These are phyloP conservation scores for Vaccinium darrowii DNA, from an alignment of 148 eudicot species.

Conservation along the genomic window DNA sequence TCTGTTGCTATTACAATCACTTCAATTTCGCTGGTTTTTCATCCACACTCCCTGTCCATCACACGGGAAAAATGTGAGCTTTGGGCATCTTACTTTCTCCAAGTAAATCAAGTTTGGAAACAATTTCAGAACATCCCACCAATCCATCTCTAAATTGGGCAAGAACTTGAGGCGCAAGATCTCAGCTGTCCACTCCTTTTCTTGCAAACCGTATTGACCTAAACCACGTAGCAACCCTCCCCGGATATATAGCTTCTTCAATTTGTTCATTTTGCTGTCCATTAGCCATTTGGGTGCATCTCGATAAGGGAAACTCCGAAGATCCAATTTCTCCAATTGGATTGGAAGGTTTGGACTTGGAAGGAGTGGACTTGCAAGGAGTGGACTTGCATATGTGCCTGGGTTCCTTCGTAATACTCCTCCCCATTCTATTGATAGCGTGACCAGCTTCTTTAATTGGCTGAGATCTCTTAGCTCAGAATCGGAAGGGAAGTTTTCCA, in stretches of 20 bases:
- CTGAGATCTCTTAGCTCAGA: neutral
- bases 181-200: conserved; percentile 22
- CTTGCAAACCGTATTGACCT: neutral
- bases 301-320: conserved; percentile 17
- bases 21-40: neutral
- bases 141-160: conserved; percentile 18
- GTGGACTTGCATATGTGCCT: too few species aligned
- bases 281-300: conserved; percentile 19
- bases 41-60: conserved; percentile 40
- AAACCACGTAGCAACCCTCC: conserved; percentile 32
- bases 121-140: conserved; percentile 12
- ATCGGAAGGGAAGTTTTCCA: conserved; percentile 12
- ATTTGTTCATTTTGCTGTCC: conserved; percentile 4
- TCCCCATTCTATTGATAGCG: conserved; percentile 26
- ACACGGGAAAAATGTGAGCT: conserved; percentile 33
- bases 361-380: too few species aligned
- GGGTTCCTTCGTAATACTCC: neutral
- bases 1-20: neutral
- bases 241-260: conserved; percentile 37
- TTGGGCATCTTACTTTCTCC: conserved; percentile 35
- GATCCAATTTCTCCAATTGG: conserved; percentile 32
- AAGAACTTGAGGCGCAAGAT: conserved; percentile 21
- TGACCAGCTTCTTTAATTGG: conserved; percentile 12
- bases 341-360: conserved; percentile 4
- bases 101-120: conserved; percentile 20